Evolutionary conservation across 495 filamentous ascomycete species (phyloP).

Genomic region (Aspergillus wentii): DNA sequence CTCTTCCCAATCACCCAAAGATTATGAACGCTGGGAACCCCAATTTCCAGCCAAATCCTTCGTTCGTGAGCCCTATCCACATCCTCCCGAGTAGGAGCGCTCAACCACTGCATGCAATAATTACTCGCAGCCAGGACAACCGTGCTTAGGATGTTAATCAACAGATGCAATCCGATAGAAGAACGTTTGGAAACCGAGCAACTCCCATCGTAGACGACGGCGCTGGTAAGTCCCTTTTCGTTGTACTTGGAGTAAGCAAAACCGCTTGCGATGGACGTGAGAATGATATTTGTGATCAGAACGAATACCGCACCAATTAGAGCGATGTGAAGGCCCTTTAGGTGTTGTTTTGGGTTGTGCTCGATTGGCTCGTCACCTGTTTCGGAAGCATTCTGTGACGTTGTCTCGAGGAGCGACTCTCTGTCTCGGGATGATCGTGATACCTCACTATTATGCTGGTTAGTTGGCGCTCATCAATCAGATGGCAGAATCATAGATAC

Average conservation of each 20-base stretch:
- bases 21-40: conserved; percentile 46
- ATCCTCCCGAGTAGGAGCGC: conserved; percentile 48
- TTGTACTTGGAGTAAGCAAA: not conserved
- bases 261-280: not conserved
- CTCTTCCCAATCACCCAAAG: conserved; percentile 30
- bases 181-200: conserved; percentile 1
- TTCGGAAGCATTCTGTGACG: too few species aligned
- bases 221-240: not conserved
- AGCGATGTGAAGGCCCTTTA: too few species aligned
- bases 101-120: conserved; percentile 40
- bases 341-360: too few species aligned
- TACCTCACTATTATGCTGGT: too few species aligned
- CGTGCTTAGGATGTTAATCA: conserved; percentile 30
- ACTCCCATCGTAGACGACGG: not conserved
- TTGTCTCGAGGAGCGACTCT: too few species aligned
- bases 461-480: too few species aligned
- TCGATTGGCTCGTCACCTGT: too few species aligned
- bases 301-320: too few species aligned
- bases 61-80: conserved; percentile 40
- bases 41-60: conserved; percentile 49
- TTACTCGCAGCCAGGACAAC: conserved; percentile 33
- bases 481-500: too few species aligned
- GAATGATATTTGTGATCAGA: not conserved
- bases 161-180: conserved; percentile 22
- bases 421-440: too few species aligned